Evolutionary conservation across 257 asterid species (phyloP), one percentile per base, ranked within the genome.

Genomic region (Nemophila menziesii): DNA sequence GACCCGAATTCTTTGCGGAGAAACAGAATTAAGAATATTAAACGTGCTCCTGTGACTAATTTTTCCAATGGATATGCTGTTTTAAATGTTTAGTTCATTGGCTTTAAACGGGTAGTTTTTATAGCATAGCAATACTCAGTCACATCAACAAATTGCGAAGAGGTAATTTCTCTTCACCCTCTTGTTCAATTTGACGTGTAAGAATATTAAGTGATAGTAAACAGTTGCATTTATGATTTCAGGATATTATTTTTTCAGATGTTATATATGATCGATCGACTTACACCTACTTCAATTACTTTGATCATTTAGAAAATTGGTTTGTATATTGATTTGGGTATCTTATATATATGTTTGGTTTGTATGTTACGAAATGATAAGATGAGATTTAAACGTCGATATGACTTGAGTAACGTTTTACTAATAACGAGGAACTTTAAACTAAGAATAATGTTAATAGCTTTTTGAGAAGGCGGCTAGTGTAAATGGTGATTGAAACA

Each of bases 1-100:
- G 75, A 82, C 58, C 96, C 93, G 5, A 36, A 62, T 67, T 79
- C 96, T 18, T 67, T 86, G 22, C 66, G 93, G 64, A 74, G 56
- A 54, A 60, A 86, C 60, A 41, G 80, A 53, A 56, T 82, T 39
- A 70, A 64, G 26, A 79, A 70, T 65, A 71, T 75, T 20, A 56
- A 33, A 3, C 40, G 42, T 52, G 44, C 39, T 26, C 46, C 68
- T 38, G 18, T 49, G 13, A 36, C 43, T 52, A 43, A 34, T 26
- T 54, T 69, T 62, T 55, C 72, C 33, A 66, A 74, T 44, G 70
- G 72, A 11, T 49, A 41, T 57, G 55, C 70, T 16, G 44, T 33
- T 46, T 46, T 51, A 13, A 53, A 49, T 13, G 40, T 54, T n/a
- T 58, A 62, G 54, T 39, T 58, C 48, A 57, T 57, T 40, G 39